Percentiles rank a stretch among this genome's conserved stretches.
Evolutionary conservation across 768 basidiomycete genomes (phyloP).

Genomic region (Lactarius hengduanensis): DNA sequence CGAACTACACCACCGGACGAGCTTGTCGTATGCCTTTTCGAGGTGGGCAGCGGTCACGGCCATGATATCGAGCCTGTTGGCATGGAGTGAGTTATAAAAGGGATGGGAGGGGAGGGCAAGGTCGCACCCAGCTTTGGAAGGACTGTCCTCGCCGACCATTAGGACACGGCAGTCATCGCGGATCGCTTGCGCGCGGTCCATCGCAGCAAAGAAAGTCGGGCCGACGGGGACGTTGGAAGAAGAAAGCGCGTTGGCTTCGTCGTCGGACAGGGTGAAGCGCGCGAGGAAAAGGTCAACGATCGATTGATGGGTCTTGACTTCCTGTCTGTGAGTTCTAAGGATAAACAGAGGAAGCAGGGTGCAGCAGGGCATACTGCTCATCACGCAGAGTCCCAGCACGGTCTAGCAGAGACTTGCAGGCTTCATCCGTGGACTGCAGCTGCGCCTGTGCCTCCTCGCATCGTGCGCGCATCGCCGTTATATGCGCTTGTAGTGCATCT

Average conservation of each 20-base stretch:
- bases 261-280: slow-evolving; percentile 78
- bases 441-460: slow-evolving; percentile 85
- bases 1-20: slow-evolving; percentile 79
- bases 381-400: slow-evolving; percentile 73
- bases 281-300: slow-evolving; percentile 78
- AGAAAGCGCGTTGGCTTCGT: slow-evolving; percentile 70
- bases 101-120: background rate
- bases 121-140: slow-evolving; percentile 70
- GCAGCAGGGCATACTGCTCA: slow-evolving; percentile 54
- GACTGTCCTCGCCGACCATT: slow-evolving; percentile 80
- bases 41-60: slow-evolving; percentile 74
- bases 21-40: slow-evolving; percentile 88
- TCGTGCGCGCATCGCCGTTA: slow-evolving; percentile 73
- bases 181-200: slow-evolving; percentile 84
- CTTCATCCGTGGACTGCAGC: slow-evolving; percentile 68
- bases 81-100: background rate
- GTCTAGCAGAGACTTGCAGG: slow-evolving; percentile 77
- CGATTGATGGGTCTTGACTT: slow-evolving; percentile 66
- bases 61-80: slow-evolving; percentile 81
- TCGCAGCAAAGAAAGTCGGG: slow-evolving; percentile 71
- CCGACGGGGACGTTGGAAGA: slow-evolving; percentile 80
- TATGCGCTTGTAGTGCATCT: slow-evolving; percentile 70
- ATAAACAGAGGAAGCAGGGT: slow-evolving; percentile 14
- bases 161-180: slow-evolving; percentile 82
- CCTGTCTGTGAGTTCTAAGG: slow-evolving; percentile 46